Evolutionary conservation across 148 eudicot species (phyloP), one percentile per base, ranked within the genome.

Genomic region (Vaccinium macrocarpon): DNA sequence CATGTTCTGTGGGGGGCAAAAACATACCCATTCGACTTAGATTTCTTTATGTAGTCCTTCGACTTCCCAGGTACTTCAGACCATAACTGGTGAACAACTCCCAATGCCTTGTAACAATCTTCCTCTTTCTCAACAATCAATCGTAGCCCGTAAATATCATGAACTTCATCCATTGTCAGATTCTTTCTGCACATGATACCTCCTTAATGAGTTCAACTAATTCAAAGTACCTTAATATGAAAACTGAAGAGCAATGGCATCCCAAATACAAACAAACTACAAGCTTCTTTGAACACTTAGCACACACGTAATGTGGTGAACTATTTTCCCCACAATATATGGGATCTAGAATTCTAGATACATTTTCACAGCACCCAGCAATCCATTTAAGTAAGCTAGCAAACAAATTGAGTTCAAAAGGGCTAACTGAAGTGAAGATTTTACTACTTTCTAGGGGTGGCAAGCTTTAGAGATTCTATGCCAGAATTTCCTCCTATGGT

Each of bases 91-190:
- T 90, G 97, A 88, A 97, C 96, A 85, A 93, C 88, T 64, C 87
- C 71, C 79, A 97, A 88, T 27, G 98, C 99, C 89, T 86, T 91
- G 78, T 91, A 95, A 86, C 99, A 97, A 84, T 95, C 99, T 57
- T 93, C 97, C 87, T 93, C 93, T 35, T 90, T 91, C 84, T 97
- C 96, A 80, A 97, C 98, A 81, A 97, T 95, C 93, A 97, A 87
- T 35, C 99, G 93, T 35, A 97, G 84, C 57, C 99, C 99, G 74
- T 95, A 97, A 53, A 92, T 92, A 83, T 97, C 99, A 88, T 97
- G 98, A 52, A 97, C 88, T 88, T 97, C 90, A 86, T 95, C 96
- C 94, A 92, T 90, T 8, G 89, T 89, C 86, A 95, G 87, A 82
- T 92, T 93, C 88, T 97, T 97, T 90, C 99, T 96, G 73, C 90